phyloP scores from a whole-genome alignment of 352 stramenopile genomes.

The Phytopythium chamaehyphon region DNA sequence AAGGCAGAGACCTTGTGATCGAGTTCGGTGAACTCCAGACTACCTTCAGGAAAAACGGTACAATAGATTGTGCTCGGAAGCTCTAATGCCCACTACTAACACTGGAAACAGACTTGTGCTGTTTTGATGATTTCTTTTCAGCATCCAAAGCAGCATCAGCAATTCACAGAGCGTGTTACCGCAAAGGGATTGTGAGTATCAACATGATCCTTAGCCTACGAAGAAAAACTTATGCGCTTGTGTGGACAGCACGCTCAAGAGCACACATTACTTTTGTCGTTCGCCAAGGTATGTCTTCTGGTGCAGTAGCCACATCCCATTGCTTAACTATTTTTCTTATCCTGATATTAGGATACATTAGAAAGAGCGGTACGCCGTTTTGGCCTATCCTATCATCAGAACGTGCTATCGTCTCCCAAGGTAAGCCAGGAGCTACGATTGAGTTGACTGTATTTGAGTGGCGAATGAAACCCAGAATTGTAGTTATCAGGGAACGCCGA shows the following conservation, averaged over 20 bases:
- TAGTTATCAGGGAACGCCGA: not conserved
- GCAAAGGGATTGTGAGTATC: conserved; percentile 33
- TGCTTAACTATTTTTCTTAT: no score
- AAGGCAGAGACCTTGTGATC: conserved; percentile 37
- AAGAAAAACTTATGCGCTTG: conserved; percentile 1
- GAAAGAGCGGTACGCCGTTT: conserved; percentile 23
- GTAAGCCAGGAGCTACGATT: not conserved
- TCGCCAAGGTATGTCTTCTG: conserved; percentile 19
- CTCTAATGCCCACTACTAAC: not conserved
- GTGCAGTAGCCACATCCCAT: no score
- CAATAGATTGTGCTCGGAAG: not conserved
- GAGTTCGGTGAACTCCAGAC: conserved; percentile 66
- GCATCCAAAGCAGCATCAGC: not conserved
- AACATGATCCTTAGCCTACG: no score
- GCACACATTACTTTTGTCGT: conserved; percentile 13
- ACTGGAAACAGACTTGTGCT: conserved; percentile 36
- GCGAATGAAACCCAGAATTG: no score
- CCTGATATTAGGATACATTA: conserved; percentile 15
- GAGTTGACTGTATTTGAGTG: not conserved
- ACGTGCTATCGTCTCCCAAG: conserved; percentile 5
- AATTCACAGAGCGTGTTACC: conserved; percentile 6
- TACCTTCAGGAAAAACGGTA: conserved; percentile 47
- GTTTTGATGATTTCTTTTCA: conserved; percentile 52
- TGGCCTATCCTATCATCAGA: conserved; percentile 24
- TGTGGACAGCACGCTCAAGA: conserved; percentile 17